phyloP scores from a whole-genome alignment of 257 asterid species.

The Nicotiana tabacum region DNA sequence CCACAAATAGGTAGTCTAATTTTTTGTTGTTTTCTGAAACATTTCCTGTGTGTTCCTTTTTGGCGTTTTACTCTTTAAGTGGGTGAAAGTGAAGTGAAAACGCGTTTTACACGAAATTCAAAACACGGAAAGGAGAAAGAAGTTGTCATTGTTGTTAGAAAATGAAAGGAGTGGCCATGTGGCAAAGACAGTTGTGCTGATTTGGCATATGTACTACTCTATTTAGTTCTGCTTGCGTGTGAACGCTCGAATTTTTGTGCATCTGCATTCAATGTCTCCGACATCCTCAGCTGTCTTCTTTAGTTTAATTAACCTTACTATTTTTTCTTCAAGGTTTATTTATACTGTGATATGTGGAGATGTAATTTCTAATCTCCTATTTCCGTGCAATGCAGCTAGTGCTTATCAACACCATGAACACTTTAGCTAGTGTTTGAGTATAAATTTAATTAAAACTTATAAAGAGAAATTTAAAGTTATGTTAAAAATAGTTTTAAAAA shows the following conservation, averaged over 20 bases:
- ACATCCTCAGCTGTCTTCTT: neutral
- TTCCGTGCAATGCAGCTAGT: neutral
- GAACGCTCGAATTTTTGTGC: neutral
- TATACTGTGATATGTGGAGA: neutral
- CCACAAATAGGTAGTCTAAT: neutral
- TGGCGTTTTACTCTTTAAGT: too few species aligned
- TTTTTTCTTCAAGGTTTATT: neutral
- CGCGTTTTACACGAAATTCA: conserved; percentile 9
- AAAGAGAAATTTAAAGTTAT: too few species aligned
- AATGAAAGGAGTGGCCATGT: neutral
- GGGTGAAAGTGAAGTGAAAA: neutral
- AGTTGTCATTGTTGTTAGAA: neutral
- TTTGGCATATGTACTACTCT: neutral
- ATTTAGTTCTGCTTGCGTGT: neutral
- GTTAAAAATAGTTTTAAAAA: too few species aligned
- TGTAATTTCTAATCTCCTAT: neutral
- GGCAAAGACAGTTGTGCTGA: neutral
- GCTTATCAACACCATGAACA: neutral
- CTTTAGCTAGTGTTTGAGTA: too few species aligned
- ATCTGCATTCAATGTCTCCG: neutral
- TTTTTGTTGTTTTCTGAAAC: neutral
- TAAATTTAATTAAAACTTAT: too few species aligned
- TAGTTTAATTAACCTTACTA: neutral
- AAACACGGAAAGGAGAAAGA: neutral
- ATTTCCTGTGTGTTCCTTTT: neutral